A percentile compares a stretch with the other conserved stretches of the same genome.
Evolutionary conservation across 1,284 basidiomycete species (phyloP).

Genomic region (Ustilago nuda): DNA sequence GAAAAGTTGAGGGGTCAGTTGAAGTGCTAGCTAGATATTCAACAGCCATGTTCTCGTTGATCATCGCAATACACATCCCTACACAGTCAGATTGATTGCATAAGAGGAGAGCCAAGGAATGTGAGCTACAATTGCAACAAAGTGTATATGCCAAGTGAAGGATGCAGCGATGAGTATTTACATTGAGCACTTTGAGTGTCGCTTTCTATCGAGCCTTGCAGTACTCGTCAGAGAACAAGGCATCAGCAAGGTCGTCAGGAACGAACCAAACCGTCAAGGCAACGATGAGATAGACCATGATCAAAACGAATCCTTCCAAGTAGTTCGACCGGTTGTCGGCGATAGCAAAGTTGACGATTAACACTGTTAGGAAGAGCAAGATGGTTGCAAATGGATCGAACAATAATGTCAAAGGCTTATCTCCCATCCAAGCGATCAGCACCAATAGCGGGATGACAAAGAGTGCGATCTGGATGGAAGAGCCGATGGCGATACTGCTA

Average conservation of each 20-base stretch:
- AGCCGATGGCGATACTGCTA: slow-evolving; percentile 59
- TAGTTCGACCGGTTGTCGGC: slow-evolving; percentile 60
- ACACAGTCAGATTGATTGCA: not conserved
- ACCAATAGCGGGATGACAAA: slow-evolving; percentile 63
- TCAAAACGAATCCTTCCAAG: slow-evolving; percentile 58
- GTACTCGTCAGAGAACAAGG: slow-evolving; percentile 39
- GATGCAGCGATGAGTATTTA: not conserved
- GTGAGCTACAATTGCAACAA: not conserved
- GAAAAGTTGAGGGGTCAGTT: slow-evolving; percentile 72
- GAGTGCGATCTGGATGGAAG: slow-evolving; percentile 62
- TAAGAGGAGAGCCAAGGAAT: not conserved
- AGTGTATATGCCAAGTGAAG: slow-evolving; percentile 1
- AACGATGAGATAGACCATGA: slow-evolving; percentile 58
- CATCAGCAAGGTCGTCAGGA: slow-evolving; percentile 42
- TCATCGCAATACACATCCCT: not conserved
- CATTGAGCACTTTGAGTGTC: not conserved
- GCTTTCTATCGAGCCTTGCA: slow-evolving; percentile 15
- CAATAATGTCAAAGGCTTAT: slow-evolving; percentile 56
- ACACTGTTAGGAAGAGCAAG: slow-evolving; percentile 55
- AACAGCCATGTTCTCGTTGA: too few species aligned
- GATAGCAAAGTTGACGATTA: slow-evolving; percentile 61
- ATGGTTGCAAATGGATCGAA: slow-evolving; percentile 64
- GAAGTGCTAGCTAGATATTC: slow-evolving; percentile 1
- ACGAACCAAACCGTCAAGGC: slow-evolving; percentile 58
- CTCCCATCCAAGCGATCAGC: slow-evolving; percentile 62